Conservation (phyloP, 768 basidiomycete genomes). For the Neoboletus brunneissimus region DNA sequence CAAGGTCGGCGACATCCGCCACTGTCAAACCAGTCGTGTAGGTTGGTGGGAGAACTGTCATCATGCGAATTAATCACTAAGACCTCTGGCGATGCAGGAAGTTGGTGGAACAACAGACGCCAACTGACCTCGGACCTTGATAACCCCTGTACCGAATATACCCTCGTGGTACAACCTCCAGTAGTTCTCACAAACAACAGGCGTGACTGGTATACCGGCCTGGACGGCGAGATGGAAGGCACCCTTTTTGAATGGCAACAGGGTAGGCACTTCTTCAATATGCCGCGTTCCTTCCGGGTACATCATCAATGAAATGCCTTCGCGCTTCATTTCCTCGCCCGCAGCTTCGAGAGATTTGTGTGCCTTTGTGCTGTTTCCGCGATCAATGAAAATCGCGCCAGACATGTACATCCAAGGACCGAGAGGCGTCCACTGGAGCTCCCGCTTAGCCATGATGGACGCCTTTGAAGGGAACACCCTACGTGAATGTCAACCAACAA, state of each 20-base stretch:
- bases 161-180: constrained; percentile 80
- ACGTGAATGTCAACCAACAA: constrained; percentile 7
- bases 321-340: constrained; percentile 70
- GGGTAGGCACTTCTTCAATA: constrained; percentile 54
- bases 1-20: constrained; percentile 68
- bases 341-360: constrained; percentile 74
- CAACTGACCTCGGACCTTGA: constrained; percentile 71
- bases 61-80: constrained; percentile 4
- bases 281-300: constrained; percentile 96
- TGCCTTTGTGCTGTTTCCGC: constrained; percentile 74
- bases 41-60: constrained; percentile 85
- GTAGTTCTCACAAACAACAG: constrained; percentile 93
- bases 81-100: neutral
- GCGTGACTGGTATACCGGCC: constrained; percentile 85
- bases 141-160: constrained; percentile 68
- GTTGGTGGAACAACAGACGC: neutral
- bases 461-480: constrained; percentile 81
- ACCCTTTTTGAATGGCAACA: constrained; percentile 95
- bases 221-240: constrained; percentile 96
- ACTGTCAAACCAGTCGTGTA: constrained; percentile 67
- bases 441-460: constrained; percentile 91
- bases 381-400: constrained; percentile 89
- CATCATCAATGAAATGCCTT: constrained; percentile 80
- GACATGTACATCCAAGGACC: constrained; percentile 90
- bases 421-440: constrained; percentile 80